Conservation (phyloP, 306 rosid species). For the Trichosanthes truncata region DNA sequence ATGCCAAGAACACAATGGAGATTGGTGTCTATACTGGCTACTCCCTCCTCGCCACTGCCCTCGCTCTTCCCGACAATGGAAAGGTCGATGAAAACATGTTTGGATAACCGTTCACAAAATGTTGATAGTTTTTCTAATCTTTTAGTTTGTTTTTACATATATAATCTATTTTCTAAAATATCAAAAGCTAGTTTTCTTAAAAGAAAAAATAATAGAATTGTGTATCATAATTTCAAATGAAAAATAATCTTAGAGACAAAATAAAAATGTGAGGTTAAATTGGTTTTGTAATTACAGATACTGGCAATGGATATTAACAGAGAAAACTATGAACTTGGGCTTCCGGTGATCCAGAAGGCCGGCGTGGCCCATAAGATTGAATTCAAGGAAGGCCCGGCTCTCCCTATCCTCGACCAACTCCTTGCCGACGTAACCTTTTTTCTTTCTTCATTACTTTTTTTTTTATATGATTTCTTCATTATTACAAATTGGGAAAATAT, state of each 20-base stretch:
- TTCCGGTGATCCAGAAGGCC: slow-evolving; percentile 62
- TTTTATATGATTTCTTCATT: neutral
- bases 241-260: neutral
- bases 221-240: no score
- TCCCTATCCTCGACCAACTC: slow-evolving; percentile 65
- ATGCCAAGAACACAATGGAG: slow-evolving; percentile 94
- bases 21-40: slow-evolving; percentile 93
- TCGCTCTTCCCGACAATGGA: slow-evolving; percentile 82
- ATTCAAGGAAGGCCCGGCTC: slow-evolving; percentile 94
- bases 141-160: no score
- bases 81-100: slow-evolving; percentile 29
- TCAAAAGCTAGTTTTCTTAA: no score
- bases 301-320: slow-evolving; percentile 84
- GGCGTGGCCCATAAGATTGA: slow-evolving; percentile 86
- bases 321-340: slow-evolving; percentile 76
- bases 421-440: slow-evolving; percentile 39
- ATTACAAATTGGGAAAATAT: no score
- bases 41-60: slow-evolving; percentile 90
- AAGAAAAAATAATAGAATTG: no score
- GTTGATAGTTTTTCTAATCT: no score
- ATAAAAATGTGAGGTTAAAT: neutral
- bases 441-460: neutral
- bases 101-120: neutral
- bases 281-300: slow-evolving; percentile 30
- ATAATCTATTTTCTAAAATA: neutral